These are phyloP conservation scores for Sclerotinia trifoliorum DNA, from an alignment of 2,329 filamentous ascomycete genomes.

Conservation along the genomic window DNA sequence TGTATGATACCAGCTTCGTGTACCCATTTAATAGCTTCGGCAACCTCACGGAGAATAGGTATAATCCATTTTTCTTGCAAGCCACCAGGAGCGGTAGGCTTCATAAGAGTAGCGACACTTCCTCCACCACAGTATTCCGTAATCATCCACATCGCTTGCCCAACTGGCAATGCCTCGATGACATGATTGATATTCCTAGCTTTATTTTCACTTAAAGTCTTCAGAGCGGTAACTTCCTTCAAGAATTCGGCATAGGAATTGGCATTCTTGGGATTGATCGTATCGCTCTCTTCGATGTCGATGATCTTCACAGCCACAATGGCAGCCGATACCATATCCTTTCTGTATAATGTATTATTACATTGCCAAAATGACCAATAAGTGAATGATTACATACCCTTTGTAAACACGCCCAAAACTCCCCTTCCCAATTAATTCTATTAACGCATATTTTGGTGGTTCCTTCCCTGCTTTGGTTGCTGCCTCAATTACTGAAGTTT, in stretches of 20 bases:
- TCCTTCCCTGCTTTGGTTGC: constrained; percentile 59
- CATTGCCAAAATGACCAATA: neutral
- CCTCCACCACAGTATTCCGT: constrained; percentile 84
- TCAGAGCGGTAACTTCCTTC: constrained; percentile 67
- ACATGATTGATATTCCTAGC: constrained; percentile 80
- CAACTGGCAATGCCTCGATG: constrained; percentile 74
- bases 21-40: constrained; percentile 65
- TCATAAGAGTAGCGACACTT: constrained; percentile 73
- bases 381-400: constrained; percentile 40
- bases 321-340: constrained; percentile 41
- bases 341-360: constrained; percentile 30
- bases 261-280: constrained; percentile 60
- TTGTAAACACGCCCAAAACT: constrained; percentile 75
- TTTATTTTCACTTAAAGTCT: constrained; percentile 69
- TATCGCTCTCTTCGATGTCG: constrained; percentile 76
- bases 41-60: constrained; percentile 64
- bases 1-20: constrained; percentile 69
- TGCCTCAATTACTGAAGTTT: constrained; percentile 60
- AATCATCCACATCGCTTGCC: constrained; percentile 82
- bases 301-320: constrained; percentile 79
- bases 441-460: constrained; percentile 64
- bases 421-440: constrained; percentile 73
- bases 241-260: constrained; percentile 69
- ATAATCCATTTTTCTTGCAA: constrained; percentile 71
- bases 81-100: constrained; percentile 62